phyloP scores from a whole-genome alignment of 2,329 filamentous ascomycete genomes.

The Pseudogymnoascus sp. region DNA sequence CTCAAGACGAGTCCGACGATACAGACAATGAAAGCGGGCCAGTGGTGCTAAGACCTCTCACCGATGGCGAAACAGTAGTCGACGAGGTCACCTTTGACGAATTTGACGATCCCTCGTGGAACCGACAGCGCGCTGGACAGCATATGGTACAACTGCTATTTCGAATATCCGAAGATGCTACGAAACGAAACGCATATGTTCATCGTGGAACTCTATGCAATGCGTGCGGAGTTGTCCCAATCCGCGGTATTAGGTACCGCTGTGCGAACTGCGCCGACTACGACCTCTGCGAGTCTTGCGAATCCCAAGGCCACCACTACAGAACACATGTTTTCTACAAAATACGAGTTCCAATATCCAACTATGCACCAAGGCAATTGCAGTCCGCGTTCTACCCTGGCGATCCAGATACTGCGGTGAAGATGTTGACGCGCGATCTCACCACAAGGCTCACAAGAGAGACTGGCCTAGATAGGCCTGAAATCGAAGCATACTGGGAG shows the following conservation, averaged over 20 bases:
- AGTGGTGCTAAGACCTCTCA: constrained; percentile 19
- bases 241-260: constrained; percentile 84
- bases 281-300: constrained; percentile 90
- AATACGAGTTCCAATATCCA: constrained; percentile 79
- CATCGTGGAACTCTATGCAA: constrained; percentile 92
- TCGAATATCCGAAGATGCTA: constrained; percentile 88
- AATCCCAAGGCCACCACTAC: constrained; percentile 64
- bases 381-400: constrained; percentile 84
- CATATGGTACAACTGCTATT: constrained; percentile 82
- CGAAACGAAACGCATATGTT: constrained; percentile 77
- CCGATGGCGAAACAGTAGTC: constrained; percentile 28
- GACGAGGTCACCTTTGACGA: constrained; percentile 21
- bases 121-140: constrained; percentile 49
- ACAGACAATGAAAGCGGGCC: constrained; percentile 29
- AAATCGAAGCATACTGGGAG: constrained; percentile 90
- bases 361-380: constrained; percentile 71
- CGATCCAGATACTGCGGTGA: constrained; percentile 64
- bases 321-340: constrained; percentile 98
- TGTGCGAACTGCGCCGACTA: constrained; percentile 95
- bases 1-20: constrained; percentile 22
- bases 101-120: constrained; percentile 20
- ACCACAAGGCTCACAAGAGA: constrained; percentile 62
- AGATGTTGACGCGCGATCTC: constrained; percentile 57
- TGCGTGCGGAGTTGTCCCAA: constrained; percentile 76
- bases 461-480: constrained; percentile 73